phyloP scores from a whole-genome alignment of 163 green algal genomes.

The Prototheca stagnorum region DNA sequence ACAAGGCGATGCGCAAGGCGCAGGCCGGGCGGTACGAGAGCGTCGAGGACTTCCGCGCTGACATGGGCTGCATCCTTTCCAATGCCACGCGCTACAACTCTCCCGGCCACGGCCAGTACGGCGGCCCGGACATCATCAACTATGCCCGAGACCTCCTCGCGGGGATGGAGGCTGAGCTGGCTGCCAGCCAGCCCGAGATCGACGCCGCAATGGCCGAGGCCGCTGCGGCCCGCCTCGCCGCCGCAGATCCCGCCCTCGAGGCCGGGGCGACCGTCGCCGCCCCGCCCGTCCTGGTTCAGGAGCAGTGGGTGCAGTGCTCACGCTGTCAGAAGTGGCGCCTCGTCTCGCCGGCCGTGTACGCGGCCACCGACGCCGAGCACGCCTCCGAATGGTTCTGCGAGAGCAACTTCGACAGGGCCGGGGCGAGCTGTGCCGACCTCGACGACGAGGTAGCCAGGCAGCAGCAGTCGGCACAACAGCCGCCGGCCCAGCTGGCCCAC shows the following conservation, averaged over 20 bases:
- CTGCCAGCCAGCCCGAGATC: too few relatives aligned
- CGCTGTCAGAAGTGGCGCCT: slow-evolving; percentile 2
- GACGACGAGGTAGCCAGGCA: neutral
- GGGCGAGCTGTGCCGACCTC: neutral
- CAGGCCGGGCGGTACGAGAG: slow-evolving; percentile 2
- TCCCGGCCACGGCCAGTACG: neutral
- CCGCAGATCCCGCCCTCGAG: neutral
- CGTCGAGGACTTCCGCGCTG: slow-evolving; percentile 5
- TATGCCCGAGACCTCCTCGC: neutral
- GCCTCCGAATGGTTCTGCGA: slow-evolving; percentile 3
- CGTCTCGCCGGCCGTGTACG: neutral
- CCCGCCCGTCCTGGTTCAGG: neutral
- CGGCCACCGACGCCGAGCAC: neutral
- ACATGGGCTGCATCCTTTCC: slow-evolving; percentile 8
- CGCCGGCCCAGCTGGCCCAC: neutral
- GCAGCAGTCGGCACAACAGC: neutral
- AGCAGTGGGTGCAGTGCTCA: slow-evolving; percentile 6
- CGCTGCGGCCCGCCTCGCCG: neutral
- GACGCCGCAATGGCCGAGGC: neutral
- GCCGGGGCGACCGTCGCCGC: neutral
- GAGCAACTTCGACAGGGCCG: neutral
- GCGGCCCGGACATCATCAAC: slow-evolving; percentile 1
- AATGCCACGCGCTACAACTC: slow-evolving; percentile 19
- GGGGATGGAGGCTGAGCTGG: neutral
- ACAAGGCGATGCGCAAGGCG: slow-evolving; percentile 12